Percentiles rank a stretch among this genome's conserved stretches.
phyloP scores from a whole-genome alignment of 306 rosid genomes.

The Acacia crassicarpa region DNA sequence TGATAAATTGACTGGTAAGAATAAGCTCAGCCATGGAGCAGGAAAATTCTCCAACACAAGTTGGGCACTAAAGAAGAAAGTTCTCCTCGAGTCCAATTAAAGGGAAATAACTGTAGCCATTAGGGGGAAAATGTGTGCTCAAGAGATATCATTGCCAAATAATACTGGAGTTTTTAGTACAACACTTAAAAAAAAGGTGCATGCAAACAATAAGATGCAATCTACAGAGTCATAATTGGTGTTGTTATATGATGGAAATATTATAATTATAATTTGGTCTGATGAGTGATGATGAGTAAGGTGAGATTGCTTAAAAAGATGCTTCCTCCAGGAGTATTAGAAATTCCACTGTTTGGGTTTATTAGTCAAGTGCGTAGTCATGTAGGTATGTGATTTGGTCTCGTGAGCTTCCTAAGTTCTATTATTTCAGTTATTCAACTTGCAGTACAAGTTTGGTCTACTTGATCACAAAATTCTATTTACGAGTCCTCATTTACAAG shows the following conservation, averaged over 20 bases:
- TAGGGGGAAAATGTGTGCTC: neutral
- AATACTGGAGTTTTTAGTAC: neutral
- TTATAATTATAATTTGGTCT: neutral
- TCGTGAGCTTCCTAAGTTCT: neutral
- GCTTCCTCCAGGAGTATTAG: neutral
- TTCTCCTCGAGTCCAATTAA: neutral
- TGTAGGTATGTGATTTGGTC: neutral
- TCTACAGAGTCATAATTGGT: neutral
- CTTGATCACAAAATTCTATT: neutral
- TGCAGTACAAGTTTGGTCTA: neutral
- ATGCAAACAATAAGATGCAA: neutral
- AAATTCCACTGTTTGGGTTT: neutral
- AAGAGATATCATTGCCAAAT: slow-evolving; percentile 10
- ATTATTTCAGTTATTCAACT: neutral
- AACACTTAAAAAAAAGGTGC: neutral
- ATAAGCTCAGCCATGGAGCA: neutral
- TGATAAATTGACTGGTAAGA: slow-evolving; percentile 25
- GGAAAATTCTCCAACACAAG: neutral
- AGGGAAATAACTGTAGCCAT: neutral
- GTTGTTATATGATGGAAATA: neutral
- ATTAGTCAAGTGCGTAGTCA: neutral
- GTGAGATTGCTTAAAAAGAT: neutral
- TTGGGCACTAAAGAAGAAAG: neutral
- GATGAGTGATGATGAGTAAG: neutral
- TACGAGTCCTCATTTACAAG: neutral